A percentile compares a stretch with the other conserved stretches of the same genome.
phyloP scores from a whole-genome alignment of 352 stramenopile genomes.

The Globisporangium nagaii region DNA sequence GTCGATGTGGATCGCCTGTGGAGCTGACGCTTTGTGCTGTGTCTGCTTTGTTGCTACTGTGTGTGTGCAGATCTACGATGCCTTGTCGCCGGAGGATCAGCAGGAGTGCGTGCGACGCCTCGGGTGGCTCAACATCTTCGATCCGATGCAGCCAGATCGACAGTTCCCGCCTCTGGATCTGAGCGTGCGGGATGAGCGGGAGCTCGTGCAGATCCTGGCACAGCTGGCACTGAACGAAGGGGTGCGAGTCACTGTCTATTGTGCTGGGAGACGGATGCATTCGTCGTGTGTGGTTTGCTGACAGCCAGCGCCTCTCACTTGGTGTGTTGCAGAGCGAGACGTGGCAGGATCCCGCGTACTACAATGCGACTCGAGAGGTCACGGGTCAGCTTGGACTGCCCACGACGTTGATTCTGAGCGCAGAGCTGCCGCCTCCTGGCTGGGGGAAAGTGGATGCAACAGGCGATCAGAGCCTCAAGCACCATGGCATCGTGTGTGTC shows the following conservation, averaged over 20 bases:
- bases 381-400: neutral
- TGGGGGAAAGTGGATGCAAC: conserved; percentile 51
- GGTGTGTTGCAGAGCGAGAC: conserved; percentile 12
- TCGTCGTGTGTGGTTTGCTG: too few relatives aligned
- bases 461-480: conserved; percentile 53
- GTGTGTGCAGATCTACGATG: conserved; percentile 35
- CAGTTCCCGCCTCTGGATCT: conserved; percentile 70
- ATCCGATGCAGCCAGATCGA: conserved; percentile 70
- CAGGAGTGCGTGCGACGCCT: conserved; percentile 52
- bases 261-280: neutral
- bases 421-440: conserved; percentile 27
- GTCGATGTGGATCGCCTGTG: neutral
- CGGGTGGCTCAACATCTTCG: conserved; percentile 84
- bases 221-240: conserved; percentile 68
- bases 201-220: conserved; percentile 72
- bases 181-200: conserved; percentile 61
- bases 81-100: conserved; percentile 47
- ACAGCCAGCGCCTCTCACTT: too few relatives aligned
- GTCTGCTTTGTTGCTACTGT: neutral
- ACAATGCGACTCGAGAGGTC: conserved; percentile 4
- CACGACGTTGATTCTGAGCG: conserved; percentile 1
- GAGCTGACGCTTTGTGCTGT: too few relatives aligned
- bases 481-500: conserved; percentile 48
- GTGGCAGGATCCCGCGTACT: conserved; percentile 29
- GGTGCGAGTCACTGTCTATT: conserved; percentile 16